Evolutionary conservation across 768 basidiomycete genomes (phyloP).

Genomic region (Tubosaeta sp.): DNA sequence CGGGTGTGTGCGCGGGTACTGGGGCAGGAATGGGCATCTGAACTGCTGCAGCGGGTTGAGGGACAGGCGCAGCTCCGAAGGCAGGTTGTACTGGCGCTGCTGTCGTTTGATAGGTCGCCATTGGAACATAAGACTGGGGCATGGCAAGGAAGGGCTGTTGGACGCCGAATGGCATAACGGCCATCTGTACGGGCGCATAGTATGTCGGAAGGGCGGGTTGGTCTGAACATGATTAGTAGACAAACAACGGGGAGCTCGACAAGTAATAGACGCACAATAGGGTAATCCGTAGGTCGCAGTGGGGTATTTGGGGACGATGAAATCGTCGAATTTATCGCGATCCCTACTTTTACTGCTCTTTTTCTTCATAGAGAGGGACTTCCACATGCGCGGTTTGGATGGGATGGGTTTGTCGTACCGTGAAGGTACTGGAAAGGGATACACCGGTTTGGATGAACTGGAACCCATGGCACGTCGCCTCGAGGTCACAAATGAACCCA

Average conservation of each 20-base stretch:
- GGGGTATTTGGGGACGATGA: constrained; percentile 13
- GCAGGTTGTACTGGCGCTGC: constrained; percentile 11
- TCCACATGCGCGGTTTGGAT: constrained; percentile 17
- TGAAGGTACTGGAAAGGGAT: constrained; percentile 17
- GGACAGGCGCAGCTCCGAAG: not conserved
- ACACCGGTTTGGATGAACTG: constrained; percentile 16
- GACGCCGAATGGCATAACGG: constrained; percentile 14
- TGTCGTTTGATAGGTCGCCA: constrained; percentile 18
- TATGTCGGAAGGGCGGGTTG: constrained; percentile 24
- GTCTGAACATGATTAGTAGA: constrained; percentile 20
- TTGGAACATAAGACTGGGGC: constrained; percentile 26
- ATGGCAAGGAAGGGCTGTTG: constrained; percentile 29
- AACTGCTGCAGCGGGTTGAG: not conserved
- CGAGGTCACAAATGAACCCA: not conserved
- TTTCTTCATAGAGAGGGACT: constrained; percentile 10
- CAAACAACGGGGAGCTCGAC: not conserved
- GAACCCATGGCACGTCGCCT: constrained; percentile 20
- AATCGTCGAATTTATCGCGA: constrained; percentile 16
- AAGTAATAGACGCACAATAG: constrained; percentile 18
- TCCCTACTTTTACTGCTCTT: constrained; percentile 19
- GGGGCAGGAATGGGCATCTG: constrained; percentile 3
- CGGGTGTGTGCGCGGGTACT: not conserved
- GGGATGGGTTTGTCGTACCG: not conserved
- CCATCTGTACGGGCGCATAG: constrained; percentile 27
- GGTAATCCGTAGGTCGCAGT: constrained; percentile 15